Evolutionary conservation across 495 filamentous ascomycete species (phyloP), one percentile per base, ranked within the genome.

Genomic region (Penicillium paradoxum): DNA sequence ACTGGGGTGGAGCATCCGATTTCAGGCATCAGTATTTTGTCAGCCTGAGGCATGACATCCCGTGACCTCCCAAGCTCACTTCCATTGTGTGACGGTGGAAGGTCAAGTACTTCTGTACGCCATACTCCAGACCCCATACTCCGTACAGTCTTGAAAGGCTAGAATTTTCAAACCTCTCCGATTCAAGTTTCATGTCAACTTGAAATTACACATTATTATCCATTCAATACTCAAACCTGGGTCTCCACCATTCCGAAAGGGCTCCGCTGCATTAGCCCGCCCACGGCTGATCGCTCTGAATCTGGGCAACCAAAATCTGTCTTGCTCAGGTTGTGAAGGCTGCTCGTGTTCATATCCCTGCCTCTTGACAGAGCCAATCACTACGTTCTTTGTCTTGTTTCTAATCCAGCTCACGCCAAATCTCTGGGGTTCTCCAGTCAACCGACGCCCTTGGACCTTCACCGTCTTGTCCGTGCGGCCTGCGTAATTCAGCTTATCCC

Each of bases 281-380:
- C 55, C 64, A 60, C 60, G 60, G 68, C 62, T 66, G 68, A 71
- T 71, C 68, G 41, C 60, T 54, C 63, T 68, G 55, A 57, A 63
- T 68, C 58, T 55, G 64, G 62, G 52, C 48, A 51, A 57, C 54
- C 63, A 63, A 66, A 67, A 64, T 68, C 60, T 66, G 62, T 64
- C 58, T 53, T 57, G 56, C 39, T 44, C 53, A 54, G 57, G 56
- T 34, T 49, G 53, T 53, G 48, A 27, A 49, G 50, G 58, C 50
- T 59, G 58, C 58, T 64, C 58, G 54, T 38, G 45, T 60, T 54
- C 47, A 42, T 46, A 49, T 48, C 57, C 60, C 57, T 60, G 58
- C 32, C 41, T 41, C 27, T 49, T 46, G 24, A 44, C 40, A 43
- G 51, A 39, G 47, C 63, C 65, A 64, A 68, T 70, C 60, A 65